These are phyloP conservation scores for Inga laurina DNA, from an alignment of 306 rosid species.

Conservation along the genomic window DNA sequence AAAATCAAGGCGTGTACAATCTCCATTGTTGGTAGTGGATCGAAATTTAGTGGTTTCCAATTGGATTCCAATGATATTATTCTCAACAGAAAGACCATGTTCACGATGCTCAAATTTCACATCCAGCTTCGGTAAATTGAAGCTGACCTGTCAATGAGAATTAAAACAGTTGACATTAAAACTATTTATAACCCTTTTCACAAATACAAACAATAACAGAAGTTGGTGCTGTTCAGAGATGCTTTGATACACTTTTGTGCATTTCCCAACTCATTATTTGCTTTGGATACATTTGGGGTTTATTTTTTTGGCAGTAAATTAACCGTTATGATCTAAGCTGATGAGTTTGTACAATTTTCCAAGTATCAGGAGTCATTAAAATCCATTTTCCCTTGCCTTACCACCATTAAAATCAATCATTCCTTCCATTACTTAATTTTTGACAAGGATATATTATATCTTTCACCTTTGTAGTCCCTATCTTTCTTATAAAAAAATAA, in stretches of 20 bases:
- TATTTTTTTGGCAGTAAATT: neutral
- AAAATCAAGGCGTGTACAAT: constrained; percentile 80
- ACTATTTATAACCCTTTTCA: constrained; percentile 4
- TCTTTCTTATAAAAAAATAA: neutral
- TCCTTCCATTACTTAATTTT: neutral
- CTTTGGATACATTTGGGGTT: neutral
- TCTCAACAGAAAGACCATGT: constrained; percentile 64
- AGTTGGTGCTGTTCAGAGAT: neutral
- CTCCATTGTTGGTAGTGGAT: constrained; percentile 61
- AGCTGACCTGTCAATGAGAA: constrained; percentile 64
- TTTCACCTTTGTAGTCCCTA: neutral
- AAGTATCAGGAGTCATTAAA: neutral
- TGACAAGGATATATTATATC: constrained; percentile 10
- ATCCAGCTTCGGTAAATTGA: constrained; percentile 70
- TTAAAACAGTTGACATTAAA: constrained; percentile 20
- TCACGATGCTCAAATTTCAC: constrained; percentile 69
- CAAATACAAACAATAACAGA: neutral
- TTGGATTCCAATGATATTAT: constrained; percentile 75
- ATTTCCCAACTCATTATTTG: neutral
- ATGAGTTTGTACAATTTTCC: neutral
- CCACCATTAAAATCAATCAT: neutral
- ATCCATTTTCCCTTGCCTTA: neutral
- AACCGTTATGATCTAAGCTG: neutral
- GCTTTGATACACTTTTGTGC: neutral
- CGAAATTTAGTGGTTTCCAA: constrained; percentile 65